phyloP scores from a whole-genome alignment of 148 eudicot species.

The Salicornia ramosissima region DNA sequence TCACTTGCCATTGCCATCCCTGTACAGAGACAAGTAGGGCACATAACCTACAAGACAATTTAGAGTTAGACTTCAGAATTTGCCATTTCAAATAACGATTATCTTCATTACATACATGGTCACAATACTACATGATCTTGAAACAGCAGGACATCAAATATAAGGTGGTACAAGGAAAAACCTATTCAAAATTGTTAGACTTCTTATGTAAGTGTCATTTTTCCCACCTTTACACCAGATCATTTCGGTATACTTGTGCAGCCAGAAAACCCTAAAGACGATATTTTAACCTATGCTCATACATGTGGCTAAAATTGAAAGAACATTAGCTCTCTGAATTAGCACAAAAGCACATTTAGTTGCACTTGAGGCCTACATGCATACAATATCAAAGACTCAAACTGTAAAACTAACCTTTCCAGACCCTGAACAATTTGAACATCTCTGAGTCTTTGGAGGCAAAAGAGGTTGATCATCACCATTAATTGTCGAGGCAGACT shows the following conservation, averaged over 20 bases:
- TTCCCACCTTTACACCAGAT: background rate
- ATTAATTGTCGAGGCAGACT: constrained; percentile 66
- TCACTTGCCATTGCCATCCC: constrained; percentile 99
- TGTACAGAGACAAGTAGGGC: constrained; percentile 97
- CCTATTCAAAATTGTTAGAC: background rate
- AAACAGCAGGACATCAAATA: background rate
- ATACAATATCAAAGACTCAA: background rate
- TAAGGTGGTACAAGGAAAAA: background rate
- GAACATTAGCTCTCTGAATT: background rate
- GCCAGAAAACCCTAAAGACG: background rate
- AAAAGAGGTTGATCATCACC: constrained; percentile 66
- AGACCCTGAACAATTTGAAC: constrained; percentile 85
- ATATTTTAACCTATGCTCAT: background rate
- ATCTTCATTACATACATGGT: background rate
- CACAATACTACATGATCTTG: background rate
- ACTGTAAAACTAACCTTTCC: constrained; percentile 81
- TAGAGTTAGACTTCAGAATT: constrained; percentile 9
- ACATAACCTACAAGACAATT: constrained; percentile 71
- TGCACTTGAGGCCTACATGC: background rate
- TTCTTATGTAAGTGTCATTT: background rate
- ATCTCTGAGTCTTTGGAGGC: constrained; percentile 74
- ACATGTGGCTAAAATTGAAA: background rate
- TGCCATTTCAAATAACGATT: background rate
- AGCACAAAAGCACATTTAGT: background rate
- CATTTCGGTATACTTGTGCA: background rate